phyloP scores from a whole-genome alignment of 345 rosid species.

The Bruguiera gymnorhiza region DNA sequence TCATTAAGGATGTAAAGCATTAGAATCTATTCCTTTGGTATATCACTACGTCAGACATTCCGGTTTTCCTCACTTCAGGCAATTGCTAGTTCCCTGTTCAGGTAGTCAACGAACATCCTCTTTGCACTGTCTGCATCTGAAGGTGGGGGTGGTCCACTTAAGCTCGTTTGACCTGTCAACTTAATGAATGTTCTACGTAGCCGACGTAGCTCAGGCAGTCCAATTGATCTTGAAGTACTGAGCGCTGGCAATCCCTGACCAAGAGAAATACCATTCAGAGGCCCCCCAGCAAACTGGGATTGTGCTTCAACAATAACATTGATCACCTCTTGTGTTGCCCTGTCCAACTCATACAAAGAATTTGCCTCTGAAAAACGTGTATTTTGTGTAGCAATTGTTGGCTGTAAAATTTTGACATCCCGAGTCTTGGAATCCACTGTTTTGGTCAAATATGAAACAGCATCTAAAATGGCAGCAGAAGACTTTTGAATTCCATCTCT shows the following conservation, averaged over 20 bases:
- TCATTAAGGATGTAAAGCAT: neutral
- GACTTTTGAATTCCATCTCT: slow-evolving; percentile 56
- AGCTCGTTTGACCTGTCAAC: slow-evolving; percentile 80
- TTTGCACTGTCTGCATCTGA: slow-evolving; percentile 83
- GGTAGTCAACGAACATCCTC: slow-evolving; percentile 88
- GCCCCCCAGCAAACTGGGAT: slow-evolving; percentile 66
- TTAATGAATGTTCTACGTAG: slow-evolving; percentile 78
- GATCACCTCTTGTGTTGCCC: slow-evolving; percentile 82
- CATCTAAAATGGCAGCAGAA: slow-evolving; percentile 58
- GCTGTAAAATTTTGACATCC: slow-evolving; percentile 81
- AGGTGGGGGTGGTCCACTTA: slow-evolving; percentile 83
- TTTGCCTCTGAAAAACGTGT: slow-evolving; percentile 70
- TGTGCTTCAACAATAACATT: slow-evolving; percentile 76
- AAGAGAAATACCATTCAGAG: slow-evolving; percentile 50
- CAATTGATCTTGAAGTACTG: slow-evolving; percentile 61
- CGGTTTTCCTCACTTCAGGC: slow-evolving; percentile 9
- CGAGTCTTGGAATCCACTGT: slow-evolving; percentile 63
- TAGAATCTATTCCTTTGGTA: too few relatives aligned
- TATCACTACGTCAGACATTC: neutral
- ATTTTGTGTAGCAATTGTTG: slow-evolving; percentile 84
- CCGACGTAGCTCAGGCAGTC: slow-evolving; percentile 83
- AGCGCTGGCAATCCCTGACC: slow-evolving; percentile 60
- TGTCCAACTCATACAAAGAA: slow-evolving; percentile 79
- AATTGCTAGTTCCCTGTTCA: slow-evolving; percentile 79
- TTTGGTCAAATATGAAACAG: slow-evolving; percentile 76